Conservation (phyloP, 768 basidiomycete genomes). For the Boletus insuetus region DNA sequence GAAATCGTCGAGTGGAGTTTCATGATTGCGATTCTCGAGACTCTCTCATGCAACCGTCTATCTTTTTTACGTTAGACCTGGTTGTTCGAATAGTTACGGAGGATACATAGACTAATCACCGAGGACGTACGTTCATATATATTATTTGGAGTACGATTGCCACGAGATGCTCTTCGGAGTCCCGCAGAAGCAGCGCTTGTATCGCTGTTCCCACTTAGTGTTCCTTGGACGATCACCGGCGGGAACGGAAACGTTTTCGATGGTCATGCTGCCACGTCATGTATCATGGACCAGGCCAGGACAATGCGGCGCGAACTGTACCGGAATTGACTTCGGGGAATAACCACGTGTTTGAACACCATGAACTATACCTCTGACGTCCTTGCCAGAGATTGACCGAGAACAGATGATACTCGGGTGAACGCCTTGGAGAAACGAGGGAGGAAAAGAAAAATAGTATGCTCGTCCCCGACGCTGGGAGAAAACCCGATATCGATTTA, state of each 20-base stretch:
- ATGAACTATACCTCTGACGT: too few relatives aligned
- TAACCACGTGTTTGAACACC: not conserved
- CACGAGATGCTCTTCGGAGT: not conserved
- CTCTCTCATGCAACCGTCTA: too few relatives aligned
- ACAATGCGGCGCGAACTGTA: not conserved
- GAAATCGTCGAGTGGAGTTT: not conserved
- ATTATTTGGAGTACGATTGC: too few relatives aligned
- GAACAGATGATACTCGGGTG: too few relatives aligned
- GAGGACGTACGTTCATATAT: too few relatives aligned
- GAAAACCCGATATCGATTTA: too few relatives aligned
- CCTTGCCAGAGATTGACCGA: too few relatives aligned
- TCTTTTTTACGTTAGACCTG: too few relatives aligned
- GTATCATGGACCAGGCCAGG: too few relatives aligned
- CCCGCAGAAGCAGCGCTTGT: not conserved
- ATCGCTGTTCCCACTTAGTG: not conserved
- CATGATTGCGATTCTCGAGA: not conserved
- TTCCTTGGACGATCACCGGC: slow-evolving; percentile 1
- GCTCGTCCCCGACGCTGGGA: not conserved
- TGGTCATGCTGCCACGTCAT: not conserved
- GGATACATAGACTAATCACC: too few relatives aligned
- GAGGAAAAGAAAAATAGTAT: not conserved
- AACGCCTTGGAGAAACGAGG: not conserved
- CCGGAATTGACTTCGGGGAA: too few relatives aligned
- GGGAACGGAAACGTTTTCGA: not conserved
- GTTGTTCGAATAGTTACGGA: too few relatives aligned